Conservation (phyloP, 805 yeast species). For the Soucietia sequanensis region DNA sequence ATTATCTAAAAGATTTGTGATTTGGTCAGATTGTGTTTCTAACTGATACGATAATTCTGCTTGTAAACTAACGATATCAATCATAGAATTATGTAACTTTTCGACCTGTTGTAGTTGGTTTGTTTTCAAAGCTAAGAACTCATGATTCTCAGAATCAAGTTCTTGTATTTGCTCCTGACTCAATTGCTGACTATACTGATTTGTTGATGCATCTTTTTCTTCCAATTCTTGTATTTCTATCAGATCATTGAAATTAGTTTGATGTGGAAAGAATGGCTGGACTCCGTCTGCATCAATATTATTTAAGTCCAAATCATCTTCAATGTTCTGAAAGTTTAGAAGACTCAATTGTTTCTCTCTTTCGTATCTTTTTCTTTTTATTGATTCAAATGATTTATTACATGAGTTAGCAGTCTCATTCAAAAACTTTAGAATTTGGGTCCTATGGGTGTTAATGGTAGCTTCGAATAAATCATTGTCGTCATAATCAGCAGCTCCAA, state of each 20-base stretch:
- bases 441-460: constrained; percentile 44
- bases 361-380: constrained; percentile 49
- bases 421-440: constrained; percentile 49
- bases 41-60: constrained; percentile 73
- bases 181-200: constrained; percentile 15
- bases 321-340: constrained; percentile 42
- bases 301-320: constrained; percentile 26
- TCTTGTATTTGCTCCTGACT: constrained; percentile 58
- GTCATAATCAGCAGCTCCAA: constrained; percentile 32
- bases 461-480: constrained; percentile 30
- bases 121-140: constrained; percentile 52
- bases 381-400: constrained; percentile 44
- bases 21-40: constrained; percentile 68
- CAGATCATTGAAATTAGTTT: neutral
- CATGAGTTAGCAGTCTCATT: constrained; percentile 42
- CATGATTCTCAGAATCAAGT: constrained; percentile 58
- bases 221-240: constrained; percentile 7
- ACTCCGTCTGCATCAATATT: no score
- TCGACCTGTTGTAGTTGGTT: constrained; percentile 61
- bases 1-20: constrained; percentile 59
- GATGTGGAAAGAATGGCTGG: neutral
- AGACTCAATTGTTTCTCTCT: constrained; percentile 36
- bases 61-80: constrained; percentile 75
- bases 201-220: constrained; percentile 8
- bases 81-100: constrained; percentile 57